Evolutionary conservation across 352 stramenopile species (phyloP).

Genomic region (Globisporangium nagaii): DNA sequence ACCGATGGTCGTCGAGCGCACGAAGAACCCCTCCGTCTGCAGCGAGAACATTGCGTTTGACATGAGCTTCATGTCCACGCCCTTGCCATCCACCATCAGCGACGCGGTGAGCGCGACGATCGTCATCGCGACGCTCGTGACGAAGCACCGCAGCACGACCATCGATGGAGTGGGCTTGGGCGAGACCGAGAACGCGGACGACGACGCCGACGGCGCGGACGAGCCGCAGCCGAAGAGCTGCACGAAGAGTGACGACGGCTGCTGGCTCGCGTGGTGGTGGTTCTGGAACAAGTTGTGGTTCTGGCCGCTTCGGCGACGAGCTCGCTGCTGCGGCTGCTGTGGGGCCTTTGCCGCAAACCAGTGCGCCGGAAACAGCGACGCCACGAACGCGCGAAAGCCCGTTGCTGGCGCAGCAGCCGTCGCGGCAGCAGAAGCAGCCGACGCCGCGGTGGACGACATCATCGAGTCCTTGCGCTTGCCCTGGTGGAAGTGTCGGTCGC

Average conservation of each 20-base stretch:
- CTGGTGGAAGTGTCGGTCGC: constrained; percentile 22
- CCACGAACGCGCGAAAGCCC: constrained; percentile 13
- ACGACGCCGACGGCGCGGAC: not conserved
- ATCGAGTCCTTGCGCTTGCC: constrained; percentile 50
- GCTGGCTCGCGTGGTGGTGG: constrained; percentile 4
- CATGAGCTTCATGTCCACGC: constrained; percentile 71
- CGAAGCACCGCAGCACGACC: constrained; percentile 21
- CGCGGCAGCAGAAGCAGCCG: constrained; percentile 4
- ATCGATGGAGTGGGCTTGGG: constrained; percentile 11
- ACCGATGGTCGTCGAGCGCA: constrained; percentile 23
- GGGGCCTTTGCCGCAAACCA: constrained; percentile 19
- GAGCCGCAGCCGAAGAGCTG: constrained; percentile 10
- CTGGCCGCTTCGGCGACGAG: constrained; percentile 10
- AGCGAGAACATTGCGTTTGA: constrained; percentile 62
- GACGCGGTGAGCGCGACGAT: constrained; percentile 35
- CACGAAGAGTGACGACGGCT: constrained; percentile 1
- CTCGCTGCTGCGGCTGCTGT: not conserved
- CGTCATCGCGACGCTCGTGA: constrained; percentile 19
- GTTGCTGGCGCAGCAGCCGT: not conserved
- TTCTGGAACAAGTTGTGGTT: constrained; percentile 10
- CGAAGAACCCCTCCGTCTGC: constrained; percentile 51
- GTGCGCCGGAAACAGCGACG: constrained; percentile 39
- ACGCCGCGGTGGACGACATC: constrained; percentile 14
- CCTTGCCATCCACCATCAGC: constrained; percentile 33
- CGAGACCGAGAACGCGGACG: constrained; percentile 15